Conservation (phyloP, 768 basidiomycete genomes). For the Obba rivulosa region DNA sequence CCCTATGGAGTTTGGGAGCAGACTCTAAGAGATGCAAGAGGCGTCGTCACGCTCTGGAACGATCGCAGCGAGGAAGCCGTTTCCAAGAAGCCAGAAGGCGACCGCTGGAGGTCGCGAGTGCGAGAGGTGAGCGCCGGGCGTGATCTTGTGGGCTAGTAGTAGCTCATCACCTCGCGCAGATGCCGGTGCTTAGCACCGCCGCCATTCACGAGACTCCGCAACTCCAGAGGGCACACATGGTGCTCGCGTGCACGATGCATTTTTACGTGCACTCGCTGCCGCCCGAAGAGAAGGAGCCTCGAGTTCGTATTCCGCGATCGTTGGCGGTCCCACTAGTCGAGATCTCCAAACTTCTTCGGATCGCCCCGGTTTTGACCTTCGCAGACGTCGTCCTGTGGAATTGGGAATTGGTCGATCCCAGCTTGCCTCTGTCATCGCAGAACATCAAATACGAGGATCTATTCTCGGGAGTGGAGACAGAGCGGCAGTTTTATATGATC, state of each 20-base stretch:
- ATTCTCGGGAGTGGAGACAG: conserved; percentile 85
- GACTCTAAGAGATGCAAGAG: conserved; percentile 50
- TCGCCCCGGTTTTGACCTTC: conserved; percentile 94
- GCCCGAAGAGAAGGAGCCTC: conserved; percentile 26
- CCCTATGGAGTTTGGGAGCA: conserved; percentile 68
- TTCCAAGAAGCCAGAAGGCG: conserved; percentile 47
- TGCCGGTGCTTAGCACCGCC: conserved; percentile 56
- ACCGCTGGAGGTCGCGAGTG: conserved; percentile 63
- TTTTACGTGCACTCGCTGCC: conserved; percentile 86
- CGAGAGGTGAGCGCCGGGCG: conserved; percentile 45
- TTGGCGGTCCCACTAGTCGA: conserved; percentile 73
- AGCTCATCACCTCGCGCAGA: conserved; percentile 9
- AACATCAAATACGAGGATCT: conserved; percentile 71
- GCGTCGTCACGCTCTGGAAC: conserved; percentile 50
- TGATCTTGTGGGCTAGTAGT: neutral
- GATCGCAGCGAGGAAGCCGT: conserved; percentile 45
- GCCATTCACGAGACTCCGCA: conserved; percentile 49
- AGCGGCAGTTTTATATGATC: conserved; percentile 79
- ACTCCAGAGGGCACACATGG: conserved; percentile 82
- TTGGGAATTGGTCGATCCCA: conserved; percentile 56
- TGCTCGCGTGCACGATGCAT: conserved; percentile 84
- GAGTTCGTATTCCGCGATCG: conserved; percentile 64
- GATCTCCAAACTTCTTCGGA: conserved; percentile 69
- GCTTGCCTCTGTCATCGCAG: conserved; percentile 51
- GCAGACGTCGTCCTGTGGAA: conserved; percentile 98